Evolutionary conservation across 306 rosid genomes (phyloP).

Genomic region (Ammopiptanthus mongolicus): DNA sequence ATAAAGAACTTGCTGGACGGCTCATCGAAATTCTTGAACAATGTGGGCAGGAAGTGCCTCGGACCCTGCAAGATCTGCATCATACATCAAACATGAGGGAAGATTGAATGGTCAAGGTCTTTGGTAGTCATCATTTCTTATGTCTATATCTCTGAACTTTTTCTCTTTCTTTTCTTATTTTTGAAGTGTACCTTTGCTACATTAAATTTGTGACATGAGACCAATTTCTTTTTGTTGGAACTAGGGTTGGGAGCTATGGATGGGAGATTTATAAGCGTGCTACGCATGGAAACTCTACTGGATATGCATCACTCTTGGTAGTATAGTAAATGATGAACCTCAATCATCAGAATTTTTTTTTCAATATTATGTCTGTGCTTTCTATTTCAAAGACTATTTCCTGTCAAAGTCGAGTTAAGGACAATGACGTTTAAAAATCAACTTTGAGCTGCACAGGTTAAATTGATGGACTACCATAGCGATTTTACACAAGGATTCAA

Average conservation of each 20-base stretch:
- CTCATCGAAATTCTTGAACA: conserved; percentile 49
- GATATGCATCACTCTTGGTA: neutral
- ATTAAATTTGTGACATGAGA: neutral
- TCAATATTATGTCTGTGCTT: neutral
- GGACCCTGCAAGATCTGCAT: conserved; percentile 41
- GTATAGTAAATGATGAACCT: neutral
- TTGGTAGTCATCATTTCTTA: neutral
- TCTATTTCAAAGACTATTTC: neutral
- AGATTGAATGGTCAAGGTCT: conserved; percentile 28
- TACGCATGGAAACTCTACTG: neutral
- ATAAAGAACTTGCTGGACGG: conserved; percentile 38
- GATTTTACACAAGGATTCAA: neutral
- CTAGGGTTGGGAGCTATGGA: neutral
- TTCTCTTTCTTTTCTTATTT: no score
- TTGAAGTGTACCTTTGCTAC: neutral
- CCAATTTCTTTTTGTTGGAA: neutral
- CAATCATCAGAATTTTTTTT: conserved; percentile 1
- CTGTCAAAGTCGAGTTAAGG: neutral
- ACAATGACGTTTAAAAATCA: neutral
- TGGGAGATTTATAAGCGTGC: conserved; percentile 12
- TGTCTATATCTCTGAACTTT: neutral
- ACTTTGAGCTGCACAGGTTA: neutral
- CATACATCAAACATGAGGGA: conserved; percentile 24
- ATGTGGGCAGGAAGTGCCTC: conserved; percentile 62
- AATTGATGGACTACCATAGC: neutral